phyloP scores from a whole-genome alignment of 2,329 filamentous ascomycete genomes.

The Fusarium buharicum region DNA sequence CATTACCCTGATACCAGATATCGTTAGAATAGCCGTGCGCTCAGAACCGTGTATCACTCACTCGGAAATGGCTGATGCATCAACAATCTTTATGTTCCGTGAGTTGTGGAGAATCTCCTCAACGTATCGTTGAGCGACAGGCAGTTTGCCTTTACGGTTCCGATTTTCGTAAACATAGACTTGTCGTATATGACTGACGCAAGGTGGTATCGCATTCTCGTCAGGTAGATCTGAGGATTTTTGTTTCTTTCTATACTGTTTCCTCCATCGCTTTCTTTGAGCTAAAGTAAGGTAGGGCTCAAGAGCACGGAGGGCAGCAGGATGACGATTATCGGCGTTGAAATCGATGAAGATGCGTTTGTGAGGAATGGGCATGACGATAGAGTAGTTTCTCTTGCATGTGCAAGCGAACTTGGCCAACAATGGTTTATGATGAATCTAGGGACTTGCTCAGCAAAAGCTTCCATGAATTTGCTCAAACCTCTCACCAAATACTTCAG shows the following conservation, averaged over 20 bases:
- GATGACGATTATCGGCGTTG: neutral
- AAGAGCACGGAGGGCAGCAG: neutral
- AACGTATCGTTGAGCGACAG: neutral
- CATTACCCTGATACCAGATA: neutral
- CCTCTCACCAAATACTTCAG: neutral
- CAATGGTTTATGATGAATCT: neutral
- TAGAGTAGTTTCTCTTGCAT: constrained; percentile 4
- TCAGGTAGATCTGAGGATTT: too few species aligned
- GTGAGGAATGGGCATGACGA: constrained; percentile 2
- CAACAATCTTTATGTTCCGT: neutral
- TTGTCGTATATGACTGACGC: constrained; percentile 10
- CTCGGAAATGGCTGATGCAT: neutral
- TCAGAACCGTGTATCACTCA: neutral
- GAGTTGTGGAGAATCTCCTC: constrained; percentile 19
- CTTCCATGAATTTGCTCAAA: accelerated
- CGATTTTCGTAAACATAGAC: neutral
- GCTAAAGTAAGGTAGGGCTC: constrained; percentile 5
- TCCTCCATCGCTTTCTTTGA: too few species aligned
- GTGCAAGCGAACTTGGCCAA: constrained; percentile 16
- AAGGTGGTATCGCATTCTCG: neutral
- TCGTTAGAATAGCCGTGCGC: neutral
- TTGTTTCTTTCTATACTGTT: too few species aligned
- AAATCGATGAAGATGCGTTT: neutral
- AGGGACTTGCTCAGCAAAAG: neutral
- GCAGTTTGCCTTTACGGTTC: neutral